A percentile compares a stretch with the other conserved stretches of the same genome.
Evolutionary conservation across 2,329 filamentous ascomycete species (phyloP).

Genomic region (Penicillium rolfsii): DNA sequence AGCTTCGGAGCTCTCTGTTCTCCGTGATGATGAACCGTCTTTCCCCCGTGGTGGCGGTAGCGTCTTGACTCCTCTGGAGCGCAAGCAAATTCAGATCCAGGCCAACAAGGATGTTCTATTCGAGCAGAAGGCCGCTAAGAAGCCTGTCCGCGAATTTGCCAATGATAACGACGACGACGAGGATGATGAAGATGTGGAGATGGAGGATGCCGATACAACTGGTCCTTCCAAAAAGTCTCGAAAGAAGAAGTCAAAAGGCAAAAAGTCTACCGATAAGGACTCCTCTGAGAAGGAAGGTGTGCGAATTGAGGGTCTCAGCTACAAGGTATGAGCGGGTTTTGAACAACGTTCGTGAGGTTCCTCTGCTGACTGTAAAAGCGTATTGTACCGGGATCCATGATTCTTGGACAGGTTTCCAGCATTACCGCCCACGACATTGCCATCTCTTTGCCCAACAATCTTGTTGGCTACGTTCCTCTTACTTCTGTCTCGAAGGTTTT

Average conservation of each 20-base stretch:
- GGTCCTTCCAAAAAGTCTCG: conserved; percentile 42
- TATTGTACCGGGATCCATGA: conserved; percentile 79
- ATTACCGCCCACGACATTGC: conserved; percentile 80
- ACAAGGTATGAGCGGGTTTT: conserved; percentile 65
- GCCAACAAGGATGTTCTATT: conserved; percentile 90
- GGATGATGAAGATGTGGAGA: conserved; percentile 55
- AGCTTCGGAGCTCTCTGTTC: conserved; percentile 46
- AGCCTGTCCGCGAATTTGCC: conserved; percentile 53
- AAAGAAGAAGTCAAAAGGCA: conserved; percentile 48
- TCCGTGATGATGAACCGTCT: conserved; percentile 78
- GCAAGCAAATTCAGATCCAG: conserved; percentile 94
- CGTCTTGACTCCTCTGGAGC: conserved; percentile 87
- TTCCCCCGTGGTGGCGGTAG: conserved; percentile 93
- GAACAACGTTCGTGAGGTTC: neutral
- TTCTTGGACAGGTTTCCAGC: conserved; percentile 82
- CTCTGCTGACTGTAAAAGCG: conserved; percentile 60
- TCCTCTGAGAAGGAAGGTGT: conserved; percentile 57
- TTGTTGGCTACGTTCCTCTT: conserved; percentile 85
- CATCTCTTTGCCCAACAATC: conserved; percentile 87
- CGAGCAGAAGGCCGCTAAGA: conserved; percentile 70
- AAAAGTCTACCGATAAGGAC: conserved; percentile 57
- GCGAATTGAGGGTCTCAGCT: conserved; percentile 84
- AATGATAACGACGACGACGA: conserved; percentile 64
- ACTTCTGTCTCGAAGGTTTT: conserved; percentile 86
- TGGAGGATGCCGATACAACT: conserved; percentile 50